These are phyloP conservation scores for Cystobasidiaceae sp. DNA, from an alignment of 1,284 basidiomycete species.

Conservation along the genomic window DNA sequence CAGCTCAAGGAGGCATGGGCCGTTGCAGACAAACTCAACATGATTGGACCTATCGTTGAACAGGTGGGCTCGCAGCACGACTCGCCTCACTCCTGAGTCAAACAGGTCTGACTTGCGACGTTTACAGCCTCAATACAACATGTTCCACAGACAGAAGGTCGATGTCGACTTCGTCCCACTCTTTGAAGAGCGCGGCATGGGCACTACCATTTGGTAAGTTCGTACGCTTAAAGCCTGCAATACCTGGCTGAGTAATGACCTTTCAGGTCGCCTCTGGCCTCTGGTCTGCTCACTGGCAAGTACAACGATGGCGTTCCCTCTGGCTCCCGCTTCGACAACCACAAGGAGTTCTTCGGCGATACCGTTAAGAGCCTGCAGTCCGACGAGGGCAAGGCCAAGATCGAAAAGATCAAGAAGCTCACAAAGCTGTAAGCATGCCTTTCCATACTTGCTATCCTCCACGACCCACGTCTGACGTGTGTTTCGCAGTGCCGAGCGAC, in stretches of 20 bases:
- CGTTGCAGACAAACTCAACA: conserved; percentile 63
- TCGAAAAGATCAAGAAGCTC: conserved; percentile 58
- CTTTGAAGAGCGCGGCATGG: conserved; percentile 59
- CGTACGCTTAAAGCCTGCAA: not conserved
- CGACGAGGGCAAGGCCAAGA: conserved; percentile 43
- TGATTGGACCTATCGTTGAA: conserved; percentile 69
- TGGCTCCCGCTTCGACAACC: conserved; percentile 60
- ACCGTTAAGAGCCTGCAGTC: conserved; percentile 46
- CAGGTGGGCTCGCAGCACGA: conserved; percentile 50
- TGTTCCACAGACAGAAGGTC: conserved; percentile 67
- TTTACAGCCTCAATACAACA: conserved; percentile 52
- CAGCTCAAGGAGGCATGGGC: conserved; percentile 70
- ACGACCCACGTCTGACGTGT: too few relatives aligned
- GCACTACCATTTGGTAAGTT: conserved; percentile 58
- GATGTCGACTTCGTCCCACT: conserved; percentile 66
- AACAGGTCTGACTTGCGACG: conserved; percentile 51
- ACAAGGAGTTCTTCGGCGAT: conserved; percentile 54
- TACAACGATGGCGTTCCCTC: conserved; percentile 53
- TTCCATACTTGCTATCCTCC: not conserved
- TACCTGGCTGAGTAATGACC: conserved; percentile 47
- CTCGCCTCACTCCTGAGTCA: not conserved
- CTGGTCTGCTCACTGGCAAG: conserved; percentile 52
- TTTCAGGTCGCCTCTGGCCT: conserved; percentile 60
- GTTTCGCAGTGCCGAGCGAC: conserved; percentile 48
- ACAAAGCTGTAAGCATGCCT: conserved; percentile 51